phyloP scores from a whole-genome alignment of 2,329 filamentous ascomycete species.

The Nothophoma quercina region DNA sequence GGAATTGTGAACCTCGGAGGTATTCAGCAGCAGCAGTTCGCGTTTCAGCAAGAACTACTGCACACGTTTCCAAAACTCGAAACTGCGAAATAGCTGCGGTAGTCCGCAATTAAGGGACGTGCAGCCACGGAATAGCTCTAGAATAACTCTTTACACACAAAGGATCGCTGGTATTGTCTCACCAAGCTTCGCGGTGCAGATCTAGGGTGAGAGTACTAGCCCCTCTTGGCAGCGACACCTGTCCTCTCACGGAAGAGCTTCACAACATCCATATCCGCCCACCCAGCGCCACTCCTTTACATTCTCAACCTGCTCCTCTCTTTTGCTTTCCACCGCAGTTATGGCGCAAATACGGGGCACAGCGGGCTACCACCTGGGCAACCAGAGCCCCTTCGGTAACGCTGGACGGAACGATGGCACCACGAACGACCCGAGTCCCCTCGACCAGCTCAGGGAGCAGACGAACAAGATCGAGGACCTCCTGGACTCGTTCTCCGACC shows the following conservation, averaged over 20 bases:
- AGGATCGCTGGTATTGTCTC: conserved; percentile 21
- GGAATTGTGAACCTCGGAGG: neutral
- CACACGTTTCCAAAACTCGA: conserved; percentile 13
- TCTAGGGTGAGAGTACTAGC: conserved; percentile 23
- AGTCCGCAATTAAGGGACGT: conserved; percentile 13
- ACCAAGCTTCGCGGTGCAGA: conserved; percentile 28
- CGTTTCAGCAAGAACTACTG: conserved; percentile 11
- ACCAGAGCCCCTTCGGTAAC: conserved; percentile 74
- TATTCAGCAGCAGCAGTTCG: neutral
- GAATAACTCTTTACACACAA: conserved; percentile 15
- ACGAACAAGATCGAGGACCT: conserved; percentile 98
- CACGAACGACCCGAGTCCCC: conserved; percentile 73
- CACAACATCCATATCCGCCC: conserved; percentile 35
- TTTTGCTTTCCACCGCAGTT: conserved; percentile 31
- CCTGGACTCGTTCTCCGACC: conserved; percentile 85
- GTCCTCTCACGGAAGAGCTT: conserved; percentile 35
- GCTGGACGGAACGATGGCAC: conserved; percentile 63
- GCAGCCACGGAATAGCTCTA: conserved; percentile 12
- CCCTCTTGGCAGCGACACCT: conserved; percentile 27
- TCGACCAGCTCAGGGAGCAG: conserved; percentile 90
- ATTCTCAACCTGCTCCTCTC: conserved; percentile 25
- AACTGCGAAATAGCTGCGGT: conserved; percentile 1
- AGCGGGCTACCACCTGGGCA: conserved; percentile 83
- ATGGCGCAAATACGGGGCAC: conserved; percentile 69
- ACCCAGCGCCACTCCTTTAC: conserved; percentile 32